Evolutionary conservation across 257 asterid genomes (phyloP), one percentile per base, ranked within the genome.

Genomic region (Nicotiana knightiana): DNA sequence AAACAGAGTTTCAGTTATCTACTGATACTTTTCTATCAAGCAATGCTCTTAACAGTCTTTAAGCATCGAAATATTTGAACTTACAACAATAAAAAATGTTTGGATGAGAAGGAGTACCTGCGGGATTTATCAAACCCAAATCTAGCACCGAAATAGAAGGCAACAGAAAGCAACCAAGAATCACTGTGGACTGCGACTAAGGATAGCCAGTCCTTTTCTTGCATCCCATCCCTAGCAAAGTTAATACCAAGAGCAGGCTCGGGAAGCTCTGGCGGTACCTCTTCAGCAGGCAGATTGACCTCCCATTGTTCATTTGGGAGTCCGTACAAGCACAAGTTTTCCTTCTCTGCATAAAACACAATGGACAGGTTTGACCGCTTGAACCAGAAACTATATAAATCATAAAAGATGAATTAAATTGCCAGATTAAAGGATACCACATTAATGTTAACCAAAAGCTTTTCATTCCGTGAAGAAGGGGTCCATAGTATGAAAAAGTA

Each of bases 141-240:
- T 85, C 95, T 86, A 51, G 93, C 87, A 43, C 91, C 95, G 55
- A 87, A 88, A 64, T 86, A 91, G 86, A 87, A 91, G 75, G 92
- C 88, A 43, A 89, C 91, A 35, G 92, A 68, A 66, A 91, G 88
- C 89, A 91, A 83, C 95, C 95, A 91, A 43, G 93, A 88, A 67
- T 91, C 95, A 83, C 95, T 88, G 84, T 90, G 92, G 77, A 86
- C 91, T 58, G 93, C 91, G 77, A 91, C 95, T n/a, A 91, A 87
- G 83, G 89, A 76, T 82, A 87, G 59, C 95, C 94, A 91, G 82
- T 91, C 93, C 67, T 85, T 88, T 81, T 88, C 92, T 80, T 77
- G 88, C 94, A 91, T 88, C 78, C 95, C 95, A 15, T 91, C 91
- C 78, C 94, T 83, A 68, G 94, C 94, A 85, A 89, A 91, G 91